Evolutionary conservation across 1,284 basidiomycete genomes (phyloP).

Genomic region (Trichosporon faecale): DNA sequence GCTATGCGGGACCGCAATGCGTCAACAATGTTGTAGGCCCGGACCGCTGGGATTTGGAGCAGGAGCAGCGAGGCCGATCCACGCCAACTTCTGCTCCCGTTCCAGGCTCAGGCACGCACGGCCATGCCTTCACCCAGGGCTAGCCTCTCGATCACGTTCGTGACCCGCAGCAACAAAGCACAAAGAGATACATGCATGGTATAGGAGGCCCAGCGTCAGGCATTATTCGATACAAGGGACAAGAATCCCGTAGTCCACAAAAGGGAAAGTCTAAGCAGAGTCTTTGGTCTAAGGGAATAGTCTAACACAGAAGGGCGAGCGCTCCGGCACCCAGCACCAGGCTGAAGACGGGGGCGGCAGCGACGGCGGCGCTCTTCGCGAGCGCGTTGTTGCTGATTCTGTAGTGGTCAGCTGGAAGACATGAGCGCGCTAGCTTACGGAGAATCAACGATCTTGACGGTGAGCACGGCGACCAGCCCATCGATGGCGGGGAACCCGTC

Average conservation of each 20-base stretch:
- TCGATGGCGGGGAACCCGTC: slow-evolving; percentile 68
- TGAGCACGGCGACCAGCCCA: slow-evolving; percentile 78
- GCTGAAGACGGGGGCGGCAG: background rate
- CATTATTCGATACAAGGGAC: background rate
- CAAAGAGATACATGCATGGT: background rate
- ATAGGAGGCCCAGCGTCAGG: background rate
- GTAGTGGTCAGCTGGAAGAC: background rate
- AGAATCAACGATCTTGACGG: slow-evolving; percentile 60
- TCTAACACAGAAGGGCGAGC: background rate
- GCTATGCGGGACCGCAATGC: too few relatives aligned
- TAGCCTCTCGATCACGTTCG: too few relatives aligned
- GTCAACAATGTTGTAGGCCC: slow-evolving; percentile 9
- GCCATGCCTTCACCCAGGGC: too few relatives aligned
- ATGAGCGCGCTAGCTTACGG: background rate
- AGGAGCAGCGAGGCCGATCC: background rate
- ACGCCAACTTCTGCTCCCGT: slow-evolving; percentile 2
- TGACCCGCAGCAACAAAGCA: background rate
- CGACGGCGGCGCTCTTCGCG: background rate
- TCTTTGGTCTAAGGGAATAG: background rate
- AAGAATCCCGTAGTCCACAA: background rate
- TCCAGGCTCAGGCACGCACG: background rate
- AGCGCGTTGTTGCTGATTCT: background rate
- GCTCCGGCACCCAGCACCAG: background rate
- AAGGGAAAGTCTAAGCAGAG: background rate
- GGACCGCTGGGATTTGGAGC: background rate